Conservation (phyloP, 1,139 yeast species). For the Geotrichum europaeum region DNA sequence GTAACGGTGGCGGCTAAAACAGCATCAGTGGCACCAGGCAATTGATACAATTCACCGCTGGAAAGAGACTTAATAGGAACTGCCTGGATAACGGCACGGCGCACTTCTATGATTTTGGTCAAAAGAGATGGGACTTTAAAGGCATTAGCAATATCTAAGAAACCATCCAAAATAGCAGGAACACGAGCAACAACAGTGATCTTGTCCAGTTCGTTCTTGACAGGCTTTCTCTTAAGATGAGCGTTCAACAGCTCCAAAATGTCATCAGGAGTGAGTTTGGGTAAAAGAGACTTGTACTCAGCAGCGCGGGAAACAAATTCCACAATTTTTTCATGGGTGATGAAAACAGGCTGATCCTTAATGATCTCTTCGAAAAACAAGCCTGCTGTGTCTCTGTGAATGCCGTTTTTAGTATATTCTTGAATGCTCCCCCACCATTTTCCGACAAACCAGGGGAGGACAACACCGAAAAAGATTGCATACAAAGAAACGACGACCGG, state of each 20-base stretch:
- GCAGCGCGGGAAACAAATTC: conserved; percentile 57
- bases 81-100: conserved; percentile 74
- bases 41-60: conserved; percentile 65
- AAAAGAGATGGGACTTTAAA: conserved; percentile 71
- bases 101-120: conserved; percentile 56
- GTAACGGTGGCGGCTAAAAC: not conserved
- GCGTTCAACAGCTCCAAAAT: conserved; percentile 47
- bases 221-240: conserved; percentile 50
- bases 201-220: conserved; percentile 42
- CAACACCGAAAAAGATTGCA: conserved; percentile 64
- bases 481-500: conserved; percentile 61
- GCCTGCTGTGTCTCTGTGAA: conserved; percentile 78
- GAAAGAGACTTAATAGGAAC: conserved; percentile 49
- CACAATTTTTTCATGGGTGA: conserved; percentile 52
- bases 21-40: conserved; percentile 54
- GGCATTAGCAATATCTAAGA: conserved; percentile 72
- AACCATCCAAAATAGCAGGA: conserved; percentile 63
- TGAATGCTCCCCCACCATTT: conserved; percentile 88
- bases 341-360: conserved; percentile 68
- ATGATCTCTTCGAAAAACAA: conserved; percentile 46
- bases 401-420: conserved; percentile 73
- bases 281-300: conserved; percentile 50
- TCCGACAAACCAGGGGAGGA: conserved; percentile 72
- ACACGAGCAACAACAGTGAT: conserved; percentile 56
- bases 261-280: conserved; percentile 42